Evolutionary conservation across 305 asterid species (phyloP).

Genomic region (Rubia tinctorum): DNA sequence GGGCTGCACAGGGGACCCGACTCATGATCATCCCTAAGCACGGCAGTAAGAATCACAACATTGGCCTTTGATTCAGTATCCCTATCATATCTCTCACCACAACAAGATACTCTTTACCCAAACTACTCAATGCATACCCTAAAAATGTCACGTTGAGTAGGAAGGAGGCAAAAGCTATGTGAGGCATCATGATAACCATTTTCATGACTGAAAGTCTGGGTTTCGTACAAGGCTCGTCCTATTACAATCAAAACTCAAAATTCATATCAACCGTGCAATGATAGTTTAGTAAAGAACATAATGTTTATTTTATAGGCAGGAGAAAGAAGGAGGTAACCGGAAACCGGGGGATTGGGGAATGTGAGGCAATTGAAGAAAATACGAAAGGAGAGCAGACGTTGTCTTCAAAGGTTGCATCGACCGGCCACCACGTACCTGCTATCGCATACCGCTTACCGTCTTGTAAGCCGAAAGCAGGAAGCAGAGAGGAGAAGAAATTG

Average conservation of each 20-base stretch:
- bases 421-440: too few species aligned
- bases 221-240: constrained; percentile 97
- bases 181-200: constrained; percentile 78
- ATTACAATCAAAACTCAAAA: constrained; percentile 1
- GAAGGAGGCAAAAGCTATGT: too few species aligned
- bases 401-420: too few species aligned
- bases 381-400: too few species aligned
- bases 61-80: constrained; percentile 1
- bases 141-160: background rate
- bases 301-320: background rate
- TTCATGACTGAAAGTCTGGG: constrained; percentile 88
- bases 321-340: too few species aligned
- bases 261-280: background rate
- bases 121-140: constrained; percentile 4
- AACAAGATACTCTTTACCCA: constrained; percentile 4
- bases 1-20: background rate
- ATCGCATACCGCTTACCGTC: too few species aligned
- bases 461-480: too few species aligned
- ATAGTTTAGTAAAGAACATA: too few species aligned
- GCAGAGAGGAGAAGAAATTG: too few species aligned
- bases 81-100: constrained; percentile 6
- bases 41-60: constrained; percentile 1
- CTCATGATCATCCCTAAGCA: too few species aligned
- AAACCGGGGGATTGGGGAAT: too few species aligned
- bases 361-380: too few species aligned